Evolutionary conservation across 257 asterid genomes (phyloP).

Genomic region (Nicotiana knightiana): DNA sequence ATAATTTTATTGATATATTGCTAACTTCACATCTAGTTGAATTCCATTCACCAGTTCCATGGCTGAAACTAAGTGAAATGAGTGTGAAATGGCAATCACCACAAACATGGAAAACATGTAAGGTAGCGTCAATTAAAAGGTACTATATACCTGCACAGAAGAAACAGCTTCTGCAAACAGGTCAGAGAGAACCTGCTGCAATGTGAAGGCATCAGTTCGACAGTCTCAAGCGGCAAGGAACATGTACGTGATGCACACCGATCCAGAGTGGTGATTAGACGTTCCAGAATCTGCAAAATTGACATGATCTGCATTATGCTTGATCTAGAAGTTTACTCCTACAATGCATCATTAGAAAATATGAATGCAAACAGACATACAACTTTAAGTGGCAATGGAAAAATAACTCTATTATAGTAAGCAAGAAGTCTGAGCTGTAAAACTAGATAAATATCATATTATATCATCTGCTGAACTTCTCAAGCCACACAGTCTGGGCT

Average conservation of each 20-base stretch:
- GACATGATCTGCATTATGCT: neutral
- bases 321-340: neutral
- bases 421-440: neutral
- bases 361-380: neutral
- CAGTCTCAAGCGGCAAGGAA: slow-evolving; percentile 88
- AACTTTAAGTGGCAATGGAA: neutral
- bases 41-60: slow-evolving; percentile 49
- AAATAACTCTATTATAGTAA: neutral
- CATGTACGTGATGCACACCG: slow-evolving; percentile 97
- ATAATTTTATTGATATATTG: slow-evolving; percentile 51
- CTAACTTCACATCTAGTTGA: slow-evolving; percentile 61
- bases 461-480: neutral
- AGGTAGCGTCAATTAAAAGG: neutral
- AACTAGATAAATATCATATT: neutral
- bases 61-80: slow-evolving; percentile 48
- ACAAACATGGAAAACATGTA: slow-evolving; percentile 1
- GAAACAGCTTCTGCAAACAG: slow-evolving; percentile 89
- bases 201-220: slow-evolving; percentile 91
- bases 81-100: slow-evolving; percentile 14
- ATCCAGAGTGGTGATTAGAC: slow-evolving; percentile 78
- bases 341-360: neutral
- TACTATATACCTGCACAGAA: slow-evolving; percentile 64
- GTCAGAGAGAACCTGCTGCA: slow-evolving; percentile 96
- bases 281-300: slow-evolving; percentile 57
- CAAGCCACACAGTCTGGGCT: neutral